phyloP scores from a whole-genome alignment of 1,284 basidiomycete genomes.

The Marasmius fiardii region DNA sequence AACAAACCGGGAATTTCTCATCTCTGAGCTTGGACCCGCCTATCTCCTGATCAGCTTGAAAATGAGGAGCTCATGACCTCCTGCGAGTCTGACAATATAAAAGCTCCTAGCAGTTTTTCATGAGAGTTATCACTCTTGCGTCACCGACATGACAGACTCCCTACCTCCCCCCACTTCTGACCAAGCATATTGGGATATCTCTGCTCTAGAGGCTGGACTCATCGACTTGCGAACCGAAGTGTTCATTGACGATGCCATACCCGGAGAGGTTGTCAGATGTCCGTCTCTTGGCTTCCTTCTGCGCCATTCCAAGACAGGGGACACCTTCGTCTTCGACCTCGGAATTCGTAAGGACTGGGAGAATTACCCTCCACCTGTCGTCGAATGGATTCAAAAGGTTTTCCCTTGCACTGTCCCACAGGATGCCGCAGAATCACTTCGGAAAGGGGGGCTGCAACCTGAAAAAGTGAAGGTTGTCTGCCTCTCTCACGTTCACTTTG shows the following conservation, averaged over 20 bases:
- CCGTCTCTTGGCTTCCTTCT: slow-evolving; percentile 51
- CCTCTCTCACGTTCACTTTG: slow-evolving; percentile 47
- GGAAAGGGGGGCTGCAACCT: slow-evolving; percentile 42
- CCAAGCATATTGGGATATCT: slow-evolving; percentile 46
- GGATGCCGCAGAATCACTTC: slow-evolving; percentile 44
- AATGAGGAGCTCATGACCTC: no score
- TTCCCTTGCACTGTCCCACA: slow-evolving; percentile 33
- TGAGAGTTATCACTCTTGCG: no score
- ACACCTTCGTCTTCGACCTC: slow-evolving; percentile 50
- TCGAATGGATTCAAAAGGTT: slow-evolving; percentile 24
- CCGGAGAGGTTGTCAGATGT: slow-evolving; percentile 22
- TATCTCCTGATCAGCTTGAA: no score
- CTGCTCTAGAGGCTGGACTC: slow-evolving; percentile 46
- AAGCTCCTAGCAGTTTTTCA: not conserved
- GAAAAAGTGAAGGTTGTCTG: slow-evolving; percentile 41
- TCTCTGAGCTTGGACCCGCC: no score
- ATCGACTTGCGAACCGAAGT: slow-evolving; percentile 32
- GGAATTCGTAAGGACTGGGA: slow-evolving; percentile 46
- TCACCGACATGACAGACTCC: not conserved
- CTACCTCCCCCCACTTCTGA: slow-evolving; percentile 20
- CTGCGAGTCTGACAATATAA: not conserved
- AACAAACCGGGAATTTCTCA: no score
- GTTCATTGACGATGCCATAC: slow-evolving; percentile 32
- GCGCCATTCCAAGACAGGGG: slow-evolving; percentile 36
- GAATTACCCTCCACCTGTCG: slow-evolving; percentile 33